A percentile compares a stretch with the other conserved stretches of the same genome.
Conservation (phyloP, 2,329 filamentous ascomycete species). For the Aspergillus sp. region DNA sequence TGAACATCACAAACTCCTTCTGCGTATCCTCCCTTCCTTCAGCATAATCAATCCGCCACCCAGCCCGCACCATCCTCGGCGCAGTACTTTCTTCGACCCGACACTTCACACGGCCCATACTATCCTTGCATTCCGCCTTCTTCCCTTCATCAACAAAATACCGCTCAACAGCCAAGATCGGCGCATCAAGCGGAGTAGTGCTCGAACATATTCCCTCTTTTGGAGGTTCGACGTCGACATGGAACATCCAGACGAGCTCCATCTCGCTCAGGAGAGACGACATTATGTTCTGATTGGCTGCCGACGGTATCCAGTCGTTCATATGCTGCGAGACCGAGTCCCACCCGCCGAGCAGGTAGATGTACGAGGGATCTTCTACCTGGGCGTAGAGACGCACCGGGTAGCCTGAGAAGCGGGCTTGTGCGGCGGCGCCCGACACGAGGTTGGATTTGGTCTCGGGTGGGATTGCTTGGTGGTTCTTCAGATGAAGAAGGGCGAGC, state of each 20-base stretch:
- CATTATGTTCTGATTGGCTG: constrained; percentile 42
- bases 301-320: constrained; percentile 43
- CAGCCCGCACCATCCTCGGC: constrained; percentile 30
- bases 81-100: constrained; percentile 27
- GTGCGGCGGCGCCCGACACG: constrained; percentile 33
- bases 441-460: constrained; percentile 30
- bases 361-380: constrained; percentile 41
- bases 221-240: constrained; percentile 37
- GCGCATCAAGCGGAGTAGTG: constrained; percentile 24
- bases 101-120: constrained; percentile 24
- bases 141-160: constrained; percentile 28
- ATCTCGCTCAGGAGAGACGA: constrained; percentile 35
- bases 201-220: neutral
- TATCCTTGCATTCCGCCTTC: constrained; percentile 25
- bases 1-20: constrained; percentile 42
- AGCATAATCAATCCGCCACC: constrained; percentile 40
- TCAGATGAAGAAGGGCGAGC: constrained; percentile 44
- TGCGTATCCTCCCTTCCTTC: constrained; percentile 14
- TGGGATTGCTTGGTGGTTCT: constrained; percentile 16
- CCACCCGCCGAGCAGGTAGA: constrained; percentile 51
- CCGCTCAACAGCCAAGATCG: constrained; percentile 33
- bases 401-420: constrained; percentile 37
- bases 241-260: constrained; percentile 44
- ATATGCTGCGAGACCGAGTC: constrained; percentile 42
- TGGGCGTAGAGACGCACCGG: constrained; percentile 43